These are phyloP conservation scores for Botrytis aclada DNA, from an alignment of 2,329 filamentous ascomycete species.

Conservation along the genomic window DNA sequence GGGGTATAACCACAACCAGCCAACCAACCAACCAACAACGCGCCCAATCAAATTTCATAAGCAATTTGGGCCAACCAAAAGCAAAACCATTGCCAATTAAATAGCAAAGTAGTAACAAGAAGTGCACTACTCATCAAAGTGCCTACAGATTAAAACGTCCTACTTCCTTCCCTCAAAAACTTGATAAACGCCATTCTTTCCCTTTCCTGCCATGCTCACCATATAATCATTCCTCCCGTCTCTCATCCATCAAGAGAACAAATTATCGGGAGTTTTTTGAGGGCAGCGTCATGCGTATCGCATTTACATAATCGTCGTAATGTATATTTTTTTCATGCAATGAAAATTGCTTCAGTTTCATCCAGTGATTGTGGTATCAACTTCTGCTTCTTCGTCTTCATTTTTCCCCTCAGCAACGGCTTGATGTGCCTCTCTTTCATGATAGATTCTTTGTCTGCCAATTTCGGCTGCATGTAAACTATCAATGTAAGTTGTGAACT, in stretches of 20 bases:
- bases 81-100: not conserved
- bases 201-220: not conserved
- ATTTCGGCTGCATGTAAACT: constrained; percentile 68
- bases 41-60: not conserved
- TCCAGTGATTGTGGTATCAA: constrained; percentile 1
- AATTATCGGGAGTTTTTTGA: not conserved
- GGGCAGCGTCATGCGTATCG: constrained; percentile 2
- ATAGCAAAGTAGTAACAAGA: not conserved
- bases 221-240: not conserved
- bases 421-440: constrained; percentile 47
- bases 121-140: not conserved
- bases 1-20: constrained; percentile 5
- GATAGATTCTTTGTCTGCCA: constrained; percentile 66
- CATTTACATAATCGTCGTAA: constrained; percentile 14
- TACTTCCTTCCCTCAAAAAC: not conserved
- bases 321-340: not conserved
- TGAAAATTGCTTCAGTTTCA: not conserved
- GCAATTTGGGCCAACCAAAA: not conserved
- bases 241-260: not conserved
- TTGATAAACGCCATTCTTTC: not conserved
- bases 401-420: constrained; percentile 26
- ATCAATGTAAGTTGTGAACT: constrained; percentile 94
- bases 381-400: constrained; percentile 22
- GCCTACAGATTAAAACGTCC: not conserved
- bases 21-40: not conserved